Base-by-base conservation (phyloP, 2,329 filamentous ascomycete genomes). In the Rhynchosporium graminicola region DNA sequence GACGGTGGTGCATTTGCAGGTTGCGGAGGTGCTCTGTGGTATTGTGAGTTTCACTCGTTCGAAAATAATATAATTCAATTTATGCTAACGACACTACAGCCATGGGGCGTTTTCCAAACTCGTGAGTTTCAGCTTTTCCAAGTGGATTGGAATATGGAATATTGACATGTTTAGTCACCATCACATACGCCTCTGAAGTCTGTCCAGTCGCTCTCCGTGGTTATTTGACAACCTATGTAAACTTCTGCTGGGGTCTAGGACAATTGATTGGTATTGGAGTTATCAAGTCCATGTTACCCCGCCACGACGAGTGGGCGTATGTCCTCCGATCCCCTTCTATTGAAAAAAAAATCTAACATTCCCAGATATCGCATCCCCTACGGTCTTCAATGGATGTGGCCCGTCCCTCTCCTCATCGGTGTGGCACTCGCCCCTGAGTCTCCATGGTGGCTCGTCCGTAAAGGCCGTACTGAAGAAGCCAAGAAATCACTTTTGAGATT, bases 161-260 rank as follows among this genome's bases (percentile, higher is more conserved):
- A 60, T 29, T 52, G 3, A 36, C 3, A 40, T 62, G 31, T 59
- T 3, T 50, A 69, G 67, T 75, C 4, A 75, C 73, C 9, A 72
- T 72, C 45, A 72, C 74, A 12, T 76, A 76, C 56, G 74, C 74
- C 8, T 80, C 79, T 36, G 82, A 84, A 71, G 82, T 84, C 42
- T 83, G 81, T 63, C 82, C 82, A 3, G 79, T 84, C n/a, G 80
- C 80, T 47, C 73, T 85, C 3, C 77, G 82, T 61, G 81, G 80
- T 13, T 84, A 83, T 65, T 74, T 84, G 43, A 83, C 81, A 0
- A 83, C 82, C 0, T 84, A 83, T 61, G 79, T 82, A 63, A 83
- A 83, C 70, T 79, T 83, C 70, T 83, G 82, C 75, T 85, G 82
- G 82, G 82, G 71, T 48, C 63, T 82, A 3, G 80, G 80, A 26